These are phyloP conservation scores for Ceratocystis diversiconidia DNA, from an alignment of 2,329 filamentous ascomycete genomes.

Conservation along the genomic window DNA sequence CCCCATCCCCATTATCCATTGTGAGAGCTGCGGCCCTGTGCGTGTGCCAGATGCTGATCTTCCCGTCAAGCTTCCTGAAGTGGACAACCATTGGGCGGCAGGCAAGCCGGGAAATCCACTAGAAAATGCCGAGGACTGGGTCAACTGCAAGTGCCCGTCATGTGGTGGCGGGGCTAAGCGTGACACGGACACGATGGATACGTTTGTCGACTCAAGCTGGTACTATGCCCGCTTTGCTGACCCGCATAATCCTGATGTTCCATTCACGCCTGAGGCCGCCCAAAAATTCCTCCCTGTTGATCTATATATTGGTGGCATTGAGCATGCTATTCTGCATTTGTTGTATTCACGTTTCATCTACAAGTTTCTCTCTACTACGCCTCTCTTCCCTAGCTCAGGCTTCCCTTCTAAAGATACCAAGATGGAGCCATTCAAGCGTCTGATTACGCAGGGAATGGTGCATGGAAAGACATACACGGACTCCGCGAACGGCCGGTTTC, in stretches of 20 bases:
- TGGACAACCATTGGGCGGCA: constrained; percentile 53
- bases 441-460: constrained; percentile 86
- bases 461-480: constrained; percentile 74
- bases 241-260: constrained; percentile 45
- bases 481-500: constrained; percentile 58
- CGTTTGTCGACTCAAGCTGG: constrained; percentile 91
- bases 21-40: constrained; percentile 58
- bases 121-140: constrained; percentile 56
- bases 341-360: constrained; percentile 83
- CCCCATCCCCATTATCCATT: constrained; percentile 81
- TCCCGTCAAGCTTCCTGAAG: constrained; percentile 58
- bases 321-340: constrained; percentile 81
- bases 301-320: constrained; percentile 77
- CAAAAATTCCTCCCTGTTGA: constrained; percentile 56
- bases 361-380: constrained; percentile 58
- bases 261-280: constrained; percentile 47
- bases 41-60: constrained; percentile 64
- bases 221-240: constrained; percentile 76
- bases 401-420: constrained; percentile 25
- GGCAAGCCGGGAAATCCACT: constrained; percentile 65
- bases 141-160: constrained; percentile 60
- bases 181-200: constrained; percentile 93
- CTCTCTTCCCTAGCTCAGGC: constrained; percentile 31
- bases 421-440: constrained; percentile 61
- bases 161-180: constrained; percentile 57